Base-by-base conservation (phyloP, 768 basidiomycete species). In the Mycena crocata region DNA sequence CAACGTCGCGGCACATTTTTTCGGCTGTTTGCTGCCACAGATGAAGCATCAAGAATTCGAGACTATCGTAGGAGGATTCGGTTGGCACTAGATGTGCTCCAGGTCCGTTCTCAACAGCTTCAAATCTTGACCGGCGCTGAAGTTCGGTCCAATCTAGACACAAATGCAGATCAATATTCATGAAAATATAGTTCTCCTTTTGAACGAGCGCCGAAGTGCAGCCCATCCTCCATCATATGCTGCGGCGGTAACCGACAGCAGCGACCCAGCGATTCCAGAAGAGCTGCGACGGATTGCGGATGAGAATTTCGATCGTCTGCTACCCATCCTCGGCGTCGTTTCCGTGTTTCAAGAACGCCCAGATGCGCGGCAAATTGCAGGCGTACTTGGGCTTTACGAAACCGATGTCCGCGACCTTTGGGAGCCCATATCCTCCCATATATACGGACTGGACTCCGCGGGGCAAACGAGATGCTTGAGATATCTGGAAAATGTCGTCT, bases 261-360 rank as follows among this genome's bases (percentile, higher is more conserved):
- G 8, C 2, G 31, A 62, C 42, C n/a, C 50, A 2, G 21, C 42
- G 19, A 46, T 62, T 15, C 61, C 61, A 30, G 52, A 55, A 5
- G 40, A 62, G 3, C 19, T 62, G 9, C 24, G 52, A 15, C 19
- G 34, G 24, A 37, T 62, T 35, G 61, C 24, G 17, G 26, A 55
- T 12, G 52, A 52, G 9, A 26, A 62, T 42, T 54, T 26, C 21
- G 34, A 54, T 17, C 31, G 61, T 28, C 44, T 55, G n/a, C 61
- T 55, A 17, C 51, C 51, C 8, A 55, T 62, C 17, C 52, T 62
- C 21, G 61, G 61, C 13, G 61, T 62, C 26, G 10, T 46, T 44
- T 34, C 21, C 24, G 61, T 62, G 15, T 46, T 62, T 23, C 51
- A 62, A 39, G 49, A 48, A 35, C 42, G 34, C 5, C 44, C 52